phyloP scores from a whole-genome alignment of 371 early-diverging fungal species.

The Syncephalis plumigaleata region DNA sequence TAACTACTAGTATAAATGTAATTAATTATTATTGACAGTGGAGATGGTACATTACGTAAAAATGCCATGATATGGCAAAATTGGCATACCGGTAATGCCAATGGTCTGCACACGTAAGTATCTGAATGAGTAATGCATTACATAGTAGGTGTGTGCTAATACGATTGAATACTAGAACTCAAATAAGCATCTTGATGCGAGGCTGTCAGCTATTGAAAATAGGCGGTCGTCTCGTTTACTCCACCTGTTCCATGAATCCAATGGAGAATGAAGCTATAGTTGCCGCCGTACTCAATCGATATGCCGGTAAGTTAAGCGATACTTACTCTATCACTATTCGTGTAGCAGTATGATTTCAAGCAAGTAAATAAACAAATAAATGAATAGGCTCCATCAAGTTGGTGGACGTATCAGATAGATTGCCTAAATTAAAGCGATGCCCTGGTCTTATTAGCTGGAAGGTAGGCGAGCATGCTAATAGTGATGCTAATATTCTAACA shows the following conservation, averaged over 20 bases:
- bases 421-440: conserved; percentile 56
- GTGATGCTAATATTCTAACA: no score
- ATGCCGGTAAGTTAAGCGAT: conserved; percentile 17
- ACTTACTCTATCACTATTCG: neutral
- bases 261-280: conserved; percentile 95
- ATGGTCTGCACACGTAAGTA: conserved; percentile 59
- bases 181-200: conserved; percentile 76
- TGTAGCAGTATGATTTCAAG: conserved; percentile 3
- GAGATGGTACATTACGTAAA: conserved; percentile 98
- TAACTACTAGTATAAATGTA: neutral
- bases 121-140: neutral
- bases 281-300: conserved; percentile 53
- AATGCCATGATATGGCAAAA: conserved; percentile 80
- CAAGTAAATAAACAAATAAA: no score
- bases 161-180: conserved; percentile 26
- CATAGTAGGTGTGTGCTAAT: neutral
- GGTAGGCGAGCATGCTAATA: conserved; percentile 19
- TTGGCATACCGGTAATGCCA: conserved; percentile 63
- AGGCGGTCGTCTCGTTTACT: conserved; percentile 95
- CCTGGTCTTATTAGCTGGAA: conserved; percentile 80
- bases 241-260: conserved; percentile 98
- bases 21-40: conserved; percentile 24
- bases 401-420: conserved; percentile 60
- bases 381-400: conserved; percentile 60
- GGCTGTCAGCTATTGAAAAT: conserved; percentile 77